Evolutionary conservation across 257 asterid genomes (phyloP), one percentile per base, ranked within the genome.

Genomic region (Ballota nigra): DNA sequence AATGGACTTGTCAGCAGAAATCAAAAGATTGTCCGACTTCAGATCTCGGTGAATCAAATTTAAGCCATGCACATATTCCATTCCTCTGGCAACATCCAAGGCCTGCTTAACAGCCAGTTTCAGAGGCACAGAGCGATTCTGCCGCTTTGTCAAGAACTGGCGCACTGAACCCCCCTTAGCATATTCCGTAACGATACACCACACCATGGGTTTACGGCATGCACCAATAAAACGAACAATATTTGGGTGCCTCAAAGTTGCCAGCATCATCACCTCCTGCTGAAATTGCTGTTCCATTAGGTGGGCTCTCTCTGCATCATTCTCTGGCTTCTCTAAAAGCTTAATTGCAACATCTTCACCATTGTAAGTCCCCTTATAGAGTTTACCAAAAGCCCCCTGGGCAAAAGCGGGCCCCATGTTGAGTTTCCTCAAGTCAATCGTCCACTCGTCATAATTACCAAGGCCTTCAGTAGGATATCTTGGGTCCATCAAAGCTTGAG

Each of bases 81-180:
- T 94, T 62, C 99, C 99, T 76, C 97, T 86, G 0, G 99, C 99
- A 19, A 95, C 99, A 81, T 92, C 99, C 75, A 95, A 81, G 29
- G 99, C 99, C 91, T 94, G 99, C 93, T 91, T 94, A 28, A 94
- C 97, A 15, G 99, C 99, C 85, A 91, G 78, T 76, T 88, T 94
- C 86, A 94, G 65, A 16, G 99, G 97, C 75, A 91, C 99, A 12
- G 97, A 78, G 61, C 96, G 88, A 75, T 94, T 94, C 83, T 83
- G 89, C 55, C 99, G 70, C 83, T 83, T 91, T 22, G 89, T 81
- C 86, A 94, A 82, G 78, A 89, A 94, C 75, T 94, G 97, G 29
- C 97, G 89, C 31, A 94, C 93, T 0, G 99, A 94, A 28, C 99
- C 99, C 47, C 98, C 99, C 78, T 94, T 94, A 6, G 99, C 99